Evolutionary conservation across 1,284 basidiomycete genomes (phyloP), one percentile per base, ranked within the genome.

Genomic region (Microstroma glucosiphilum): DNA sequence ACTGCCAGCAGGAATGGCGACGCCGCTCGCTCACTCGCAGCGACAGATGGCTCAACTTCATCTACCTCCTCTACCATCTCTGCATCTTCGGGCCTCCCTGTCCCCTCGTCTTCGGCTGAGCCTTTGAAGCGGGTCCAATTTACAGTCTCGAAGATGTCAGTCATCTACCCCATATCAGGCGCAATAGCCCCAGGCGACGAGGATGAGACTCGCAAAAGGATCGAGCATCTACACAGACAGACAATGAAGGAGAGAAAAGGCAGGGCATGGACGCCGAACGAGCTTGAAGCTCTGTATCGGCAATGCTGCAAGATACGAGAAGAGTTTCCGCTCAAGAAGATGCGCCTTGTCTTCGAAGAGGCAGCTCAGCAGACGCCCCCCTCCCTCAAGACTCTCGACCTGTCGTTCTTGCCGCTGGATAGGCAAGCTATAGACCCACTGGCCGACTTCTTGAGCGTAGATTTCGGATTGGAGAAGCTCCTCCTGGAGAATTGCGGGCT

Each of bases 251-350:
- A 69, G 2, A 59, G 64, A 12, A 66, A 59, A 13, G 63, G 58
- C 51, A 69, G 65, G 63, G 58, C 66, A 23, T 74, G 70, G 69
- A 69, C 73, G 7, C 68, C 72, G 1, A 59, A 65, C 4, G 73
- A 79, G 66, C 69, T 79, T 37, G 71, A 78, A 55, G 61, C 65
- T 11, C 65, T 79, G 46, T 79, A 79, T 48, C 63, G 72, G n/a
- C 68, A 74, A 40, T 78, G 76, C 59, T 79, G 77, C 53, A 66
- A 72, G n/a, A 71, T 70, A 3, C 71, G 77, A 37, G 76, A 79
- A 60, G 76, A 79, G 60, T 65, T 62, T 59, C 75, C 76, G 7
- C 64, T 76, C 25, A 74, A 74, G 41, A 74, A 71, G 65, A 74
- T 76, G 73, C 62, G 73, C 4, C 60, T 64, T 9, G 69, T 74